Percentiles rank a stretch among this genome's conserved stretches.
These are phyloP conservation scores for Spizellomyces punctatus DNA, from an alignment of 192 early-diverging fungal genomes.

Conservation along the genomic window DNA sequence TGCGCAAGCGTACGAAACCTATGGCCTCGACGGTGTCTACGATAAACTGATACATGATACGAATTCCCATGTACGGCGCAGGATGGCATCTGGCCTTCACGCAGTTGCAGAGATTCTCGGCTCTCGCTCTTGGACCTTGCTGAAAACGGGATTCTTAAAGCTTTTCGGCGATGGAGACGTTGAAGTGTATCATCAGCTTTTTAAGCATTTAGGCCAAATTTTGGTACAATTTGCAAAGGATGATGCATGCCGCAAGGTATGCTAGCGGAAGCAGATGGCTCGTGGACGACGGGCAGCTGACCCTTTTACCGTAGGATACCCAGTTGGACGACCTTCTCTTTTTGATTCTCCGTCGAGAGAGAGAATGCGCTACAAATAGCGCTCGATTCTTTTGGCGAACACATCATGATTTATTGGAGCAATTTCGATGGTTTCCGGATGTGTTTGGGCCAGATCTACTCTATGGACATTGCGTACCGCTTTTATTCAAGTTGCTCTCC, in stretches of 20 bases:
- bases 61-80: conserved; percentile 29
- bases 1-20: conserved; percentile 27
- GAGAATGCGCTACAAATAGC: conserved; percentile 45
- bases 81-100: conserved; percentile 45
- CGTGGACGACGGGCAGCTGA: background rate
- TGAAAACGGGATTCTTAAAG: conserved; percentile 37
- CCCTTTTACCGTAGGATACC: conserved; percentile 8
- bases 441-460: conserved; percentile 50
- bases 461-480: conserved; percentile 48
- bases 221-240: conserved; percentile 33
- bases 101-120: conserved; percentile 40
- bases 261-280: background rate
- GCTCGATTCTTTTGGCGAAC: conserved; percentile 42
- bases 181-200: conserved; percentile 39
- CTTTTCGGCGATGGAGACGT: conserved; percentile 39
- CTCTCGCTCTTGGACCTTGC: conserved; percentile 14
- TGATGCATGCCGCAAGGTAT: conserved; percentile 29
- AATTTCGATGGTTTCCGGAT: conserved; percentile 48
- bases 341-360: conserved; percentile 45
- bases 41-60: conserved; percentile 34
- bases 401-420: conserved; percentile 41
- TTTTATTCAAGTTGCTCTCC: conserved; percentile 45
- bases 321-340: conserved; percentile 49
- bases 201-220: conserved; percentile 35
- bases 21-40: conserved; percentile 42